Conservation (phyloP, 108 stramenopile species). For the Mediolabrus comicus region DNA sequence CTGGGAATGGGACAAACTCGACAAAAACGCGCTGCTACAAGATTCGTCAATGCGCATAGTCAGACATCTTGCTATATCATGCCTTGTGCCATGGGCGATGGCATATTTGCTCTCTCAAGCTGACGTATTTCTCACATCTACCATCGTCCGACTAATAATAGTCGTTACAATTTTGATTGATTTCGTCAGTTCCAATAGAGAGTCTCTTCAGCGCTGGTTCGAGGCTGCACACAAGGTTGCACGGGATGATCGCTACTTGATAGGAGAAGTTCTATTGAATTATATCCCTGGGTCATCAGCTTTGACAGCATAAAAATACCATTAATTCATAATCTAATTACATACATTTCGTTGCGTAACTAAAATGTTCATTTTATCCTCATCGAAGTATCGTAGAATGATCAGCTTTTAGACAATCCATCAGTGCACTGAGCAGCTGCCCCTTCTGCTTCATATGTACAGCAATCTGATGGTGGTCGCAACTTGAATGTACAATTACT, state of each 20-base stretch:
- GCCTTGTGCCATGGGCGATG: slow-evolving; percentile 42
- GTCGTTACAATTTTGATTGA: slow-evolving; percentile 43
- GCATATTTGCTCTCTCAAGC: background rate
- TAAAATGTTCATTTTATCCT: too few relatives aligned
- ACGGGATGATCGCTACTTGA: slow-evolving; percentile 81
- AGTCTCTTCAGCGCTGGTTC: slow-evolving; percentile 59
- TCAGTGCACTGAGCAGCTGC: background rate
- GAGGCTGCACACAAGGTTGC: slow-evolving; percentile 77
- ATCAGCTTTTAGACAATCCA: background rate
- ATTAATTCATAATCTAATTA: background rate
- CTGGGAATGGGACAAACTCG: slow-evolving; percentile 82
- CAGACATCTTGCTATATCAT: slow-evolving; percentile 38
- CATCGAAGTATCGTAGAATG: too few relatives aligned
- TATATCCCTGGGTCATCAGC: slow-evolving; percentile 31
- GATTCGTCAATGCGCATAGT: slow-evolving; percentile 63
- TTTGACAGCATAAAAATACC: background rate
- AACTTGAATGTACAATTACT: slow-evolving; percentile 7
- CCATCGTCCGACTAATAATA: slow-evolving; percentile 46
- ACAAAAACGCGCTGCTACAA: slow-evolving; percentile 50
- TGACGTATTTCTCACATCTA: slow-evolving; percentile 15
- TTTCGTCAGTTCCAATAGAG: slow-evolving; percentile 18
- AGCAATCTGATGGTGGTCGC: slow-evolving; percentile 21
- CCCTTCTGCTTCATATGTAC: slow-evolving; percentile 14
- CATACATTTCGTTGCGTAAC: background rate
- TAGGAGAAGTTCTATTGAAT: slow-evolving; percentile 76